These are phyloP conservation scores for Yamadazyma sp. DNA, from an alignment of 805 yeast species.

Conservation along the genomic window DNA sequence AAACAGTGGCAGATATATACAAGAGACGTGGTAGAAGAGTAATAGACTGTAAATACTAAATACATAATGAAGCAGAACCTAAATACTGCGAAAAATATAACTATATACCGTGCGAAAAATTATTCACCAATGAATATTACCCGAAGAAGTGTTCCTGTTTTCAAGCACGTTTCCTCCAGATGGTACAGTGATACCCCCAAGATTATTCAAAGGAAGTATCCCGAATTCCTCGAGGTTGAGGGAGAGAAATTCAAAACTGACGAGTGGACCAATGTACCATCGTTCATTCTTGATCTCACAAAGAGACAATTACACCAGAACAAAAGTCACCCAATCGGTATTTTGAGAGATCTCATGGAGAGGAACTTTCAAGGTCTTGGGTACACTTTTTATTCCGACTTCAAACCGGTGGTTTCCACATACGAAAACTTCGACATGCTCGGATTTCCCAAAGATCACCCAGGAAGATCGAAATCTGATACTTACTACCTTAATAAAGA, in stretches of 20 bases:
- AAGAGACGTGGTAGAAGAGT: conserved; percentile 76
- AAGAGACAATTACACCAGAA: conserved; percentile 73
- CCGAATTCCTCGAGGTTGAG: conserved; percentile 38
- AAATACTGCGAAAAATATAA: too few species aligned
- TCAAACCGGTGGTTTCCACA: conserved; percentile 79
- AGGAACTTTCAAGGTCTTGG: conserved; percentile 62
- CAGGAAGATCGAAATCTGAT: conserved; percentile 89
- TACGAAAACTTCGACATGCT: conserved; percentile 87
- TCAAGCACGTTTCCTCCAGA: background rate
- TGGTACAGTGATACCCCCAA: background rate
- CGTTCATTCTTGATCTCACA: conserved; percentile 64
- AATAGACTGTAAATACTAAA: background rate
- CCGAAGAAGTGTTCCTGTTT: background rate
- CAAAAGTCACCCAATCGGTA: conserved; percentile 86
- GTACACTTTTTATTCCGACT: conserved; percentile 74
- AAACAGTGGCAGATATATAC: conserved; percentile 63
- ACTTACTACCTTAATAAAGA: conserved; percentile 84
- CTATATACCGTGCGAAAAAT: too few species aligned
- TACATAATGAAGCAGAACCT: too few species aligned
- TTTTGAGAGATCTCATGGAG: conserved; percentile 73
- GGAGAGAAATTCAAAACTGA: conserved; percentile 60
- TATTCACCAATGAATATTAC: background rate
- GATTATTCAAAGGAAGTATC: conserved; percentile 9
- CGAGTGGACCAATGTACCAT: conserved; percentile 84
- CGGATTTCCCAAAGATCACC: conserved; percentile 90